These are phyloP conservation scores for Hyparrhenia diplandra DNA, from an alignment of 176 grass and related monocot genomes.

Conservation along the genomic window DNA sequence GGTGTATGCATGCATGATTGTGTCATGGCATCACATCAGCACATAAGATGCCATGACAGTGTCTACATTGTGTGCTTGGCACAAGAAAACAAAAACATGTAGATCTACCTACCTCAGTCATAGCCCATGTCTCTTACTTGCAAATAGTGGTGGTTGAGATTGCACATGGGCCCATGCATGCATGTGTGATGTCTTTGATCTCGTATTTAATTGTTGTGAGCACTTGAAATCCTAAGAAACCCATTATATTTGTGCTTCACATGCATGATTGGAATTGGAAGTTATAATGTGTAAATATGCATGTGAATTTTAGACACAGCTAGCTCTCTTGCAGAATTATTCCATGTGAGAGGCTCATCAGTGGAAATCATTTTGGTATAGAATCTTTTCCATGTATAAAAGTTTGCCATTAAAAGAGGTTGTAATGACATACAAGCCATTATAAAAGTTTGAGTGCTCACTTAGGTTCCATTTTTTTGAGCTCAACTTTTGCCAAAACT, in stretches of 20 bases:
- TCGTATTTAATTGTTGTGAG: neutral
- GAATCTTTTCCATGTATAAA: too few relatives aligned
- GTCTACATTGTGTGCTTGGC: constrained; percentile 13
- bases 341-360: neutral
- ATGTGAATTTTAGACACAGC: neutral
- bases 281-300: neutral
- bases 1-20: neutral
- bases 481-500: too few relatives aligned
- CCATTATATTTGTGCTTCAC: neutral
- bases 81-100: constrained; percentile 43
- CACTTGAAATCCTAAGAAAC: neutral
- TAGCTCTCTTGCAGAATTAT: neutral
- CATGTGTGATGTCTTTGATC: constrained; percentile 3
- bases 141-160: constrained; percentile 12
- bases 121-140: neutral
- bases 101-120: constrained; percentile 35
- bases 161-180: constrained; percentile 34
- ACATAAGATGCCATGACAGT: constrained; percentile 22
- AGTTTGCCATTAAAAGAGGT: too few relatives aligned
- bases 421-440: too few relatives aligned
- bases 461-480: too few relatives aligned
- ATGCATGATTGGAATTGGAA: neutral
- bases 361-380: too few relatives aligned
- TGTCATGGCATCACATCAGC: constrained; percentile 23
- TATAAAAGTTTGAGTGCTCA: too few relatives aligned